Evolutionary conservation across 2,329 filamentous ascomycete genomes (phyloP), one percentile per base, ranked within the genome.

Genomic region (Bipolaris sorokiniana): DNA sequence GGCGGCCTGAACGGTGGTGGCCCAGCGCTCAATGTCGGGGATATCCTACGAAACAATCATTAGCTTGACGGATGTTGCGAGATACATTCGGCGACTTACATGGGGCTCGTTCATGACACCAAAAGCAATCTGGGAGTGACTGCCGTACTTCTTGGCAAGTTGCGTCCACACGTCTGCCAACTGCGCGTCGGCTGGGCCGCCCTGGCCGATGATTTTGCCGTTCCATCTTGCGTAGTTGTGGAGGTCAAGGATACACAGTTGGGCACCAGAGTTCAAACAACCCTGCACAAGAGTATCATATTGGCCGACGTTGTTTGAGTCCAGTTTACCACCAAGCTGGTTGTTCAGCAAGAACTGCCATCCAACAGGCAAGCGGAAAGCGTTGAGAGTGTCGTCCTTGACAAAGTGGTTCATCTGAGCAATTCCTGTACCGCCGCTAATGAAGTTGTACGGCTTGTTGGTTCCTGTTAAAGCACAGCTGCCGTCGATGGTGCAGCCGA

Each of bases 31-130:
- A 13, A 44, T 44, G 13, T 44, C 23, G 7, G 41, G 41, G n/a
- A 44, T 44, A 7, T 44, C 41, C 41, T 44, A 7, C 1, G 10
- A 11, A 76, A 9, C 15, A 1, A 28, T 28, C n/a, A 3, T 44
- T 6, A 44, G n/a, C 41, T 18, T 44, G 41, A 31, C 71, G 23
- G 68, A 72, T 62, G 88, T 79, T 65, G 86, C 81, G 53, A 84
- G 73, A 50, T 54, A 18, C 0, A 2, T 11, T 2, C 7, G 3
- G 23, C 41, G n/a, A 28, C 41, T 16, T 31, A 44, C 83, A 70
- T 89, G 86, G 6, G 88, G 87, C 75, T 80, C 88, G 75, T 90
- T 90, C 87, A 90, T 90, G 42, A 90, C 70, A 13, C 86, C 87
- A 62, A 90, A 88, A 3, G 84, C 79, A 23, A 90, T 75, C 58